Evolutionary conservation across 2,329 filamentous ascomycete genomes (phyloP), one percentile per base, ranked within the genome.

Genomic region (Arthrinium phaeospermum): DNA sequence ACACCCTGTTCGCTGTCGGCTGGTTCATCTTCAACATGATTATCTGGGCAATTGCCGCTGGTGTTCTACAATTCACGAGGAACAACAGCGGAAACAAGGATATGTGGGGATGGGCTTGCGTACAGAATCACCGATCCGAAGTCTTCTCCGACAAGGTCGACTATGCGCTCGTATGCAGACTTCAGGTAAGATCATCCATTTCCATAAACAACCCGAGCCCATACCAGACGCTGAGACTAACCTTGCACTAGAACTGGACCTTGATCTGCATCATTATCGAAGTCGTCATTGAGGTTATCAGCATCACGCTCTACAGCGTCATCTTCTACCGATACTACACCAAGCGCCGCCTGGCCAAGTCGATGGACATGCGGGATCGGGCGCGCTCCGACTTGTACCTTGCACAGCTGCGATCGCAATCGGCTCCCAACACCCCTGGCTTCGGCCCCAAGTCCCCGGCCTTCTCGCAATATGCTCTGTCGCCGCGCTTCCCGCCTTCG

Each of bases 311-410:
- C 79, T 99, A 99, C 88, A 94, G 90, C 79, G 89, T 98, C 80
- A 91, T 98, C 82, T 98, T 98, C 87, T 98, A 97, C 88, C 93
- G 96, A 78, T 97, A 97, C 89, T 98, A 95, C 90, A 95, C 93
- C 76, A 99, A 98, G 89, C 93, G 94, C 82, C 93, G 93, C 81
- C 93, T 99, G 75, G 92, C 93, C 84, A 98, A 98, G 89, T 95
- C 95, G 75, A 99, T 99, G 96, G 93, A 97, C 81, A 87, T 93
- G 81, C 94, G 96, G 78, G 96, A 99, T 87, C 93, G 94, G 80
- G 96, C 96, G 76, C 93, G 96, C 75, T 96, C 94, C 74, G 95
- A 98, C 82, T 90, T 99, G 75, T 98, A 98, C 86, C 94, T 98
- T 75, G 95, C 93, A 71, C 93, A 94, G 82, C 90, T 95, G 57